These are phyloP conservation scores for Blastobotrys terrestris DNA, from an alignment of 805 yeast species.

Conservation along the genomic window DNA sequence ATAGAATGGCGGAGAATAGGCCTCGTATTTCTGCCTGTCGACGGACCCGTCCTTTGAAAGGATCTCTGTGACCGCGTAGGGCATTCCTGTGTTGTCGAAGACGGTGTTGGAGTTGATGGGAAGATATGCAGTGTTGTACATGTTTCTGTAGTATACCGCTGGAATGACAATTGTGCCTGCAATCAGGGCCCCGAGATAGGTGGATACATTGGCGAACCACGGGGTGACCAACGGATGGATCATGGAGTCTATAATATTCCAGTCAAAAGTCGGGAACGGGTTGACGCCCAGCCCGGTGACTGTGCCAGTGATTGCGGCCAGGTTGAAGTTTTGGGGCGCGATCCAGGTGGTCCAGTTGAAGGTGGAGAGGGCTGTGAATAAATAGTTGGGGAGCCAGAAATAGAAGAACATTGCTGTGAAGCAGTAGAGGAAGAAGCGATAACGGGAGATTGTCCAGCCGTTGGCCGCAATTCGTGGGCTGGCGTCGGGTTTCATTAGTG, in stretches of 20 bases:
- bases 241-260: conserved; percentile 33
- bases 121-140: conserved; percentile 52
- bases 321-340: conserved; percentile 42
- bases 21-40: conserved; percentile 42
- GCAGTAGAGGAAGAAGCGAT: conserved; percentile 36
- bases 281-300: conserved; percentile 34
- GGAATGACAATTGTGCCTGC: conserved; percentile 44
- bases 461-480: conserved; percentile 23
- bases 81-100: conserved; percentile 47
- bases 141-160: conserved; percentile 46
- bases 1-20: conserved; percentile 64
- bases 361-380: conserved; percentile 51
- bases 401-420: conserved; percentile 39
- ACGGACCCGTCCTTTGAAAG: conserved; percentile 33
- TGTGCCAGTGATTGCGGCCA: conserved; percentile 47
- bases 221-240: conserved; percentile 38
- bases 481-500: conserved; percentile 31
- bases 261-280: conserved; percentile 40
- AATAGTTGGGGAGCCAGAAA: conserved; percentile 56
- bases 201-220: conserved; percentile 33
- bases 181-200: conserved; percentile 35
- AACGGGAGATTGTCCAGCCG: conserved; percentile 49
- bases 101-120: conserved; percentile 53
- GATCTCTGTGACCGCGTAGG: conserved; percentile 43
- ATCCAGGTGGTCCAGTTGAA: conserved; percentile 63